phyloP scores from a whole-genome alignment of 148 eudicot species.

The Heliosperma pusillum region DNA sequence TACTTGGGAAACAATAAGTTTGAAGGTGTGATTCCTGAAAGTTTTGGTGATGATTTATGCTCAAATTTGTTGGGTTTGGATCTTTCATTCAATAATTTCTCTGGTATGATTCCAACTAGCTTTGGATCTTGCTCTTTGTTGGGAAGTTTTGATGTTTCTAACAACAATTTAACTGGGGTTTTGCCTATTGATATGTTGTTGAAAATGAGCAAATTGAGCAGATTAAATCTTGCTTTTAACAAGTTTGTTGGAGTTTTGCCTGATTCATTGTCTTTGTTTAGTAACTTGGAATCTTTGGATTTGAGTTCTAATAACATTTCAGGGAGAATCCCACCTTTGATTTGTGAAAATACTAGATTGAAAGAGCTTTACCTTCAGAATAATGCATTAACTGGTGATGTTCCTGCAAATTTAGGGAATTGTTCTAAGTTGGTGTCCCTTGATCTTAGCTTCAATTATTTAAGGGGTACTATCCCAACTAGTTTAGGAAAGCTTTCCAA shows the following conservation, averaged over 20 bases:
- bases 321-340: slow-evolving; percentile 41
- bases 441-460: slow-evolving; percentile 80
- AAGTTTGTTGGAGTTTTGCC: slow-evolving; percentile 56
- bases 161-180: slow-evolving; percentile 73
- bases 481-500: slow-evolving; percentile 58
- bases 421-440: slow-evolving; percentile 60
- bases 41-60: slow-evolving; percentile 47
- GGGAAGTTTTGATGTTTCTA: slow-evolving; percentile 49
- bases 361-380: slow-evolving; percentile 54
- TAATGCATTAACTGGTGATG: slow-evolving; percentile 50
- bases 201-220: slow-evolving; percentile 46
- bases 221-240: slow-evolving; percentile 42
- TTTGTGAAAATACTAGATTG: slow-evolving; percentile 31
- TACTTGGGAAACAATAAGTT: slow-evolving; percentile 47
- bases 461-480: slow-evolving; percentile 53
- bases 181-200: slow-evolving; percentile 61
- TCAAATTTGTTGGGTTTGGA: slow-evolving; percentile 50
- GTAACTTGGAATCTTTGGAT: slow-evolving; percentile 54
- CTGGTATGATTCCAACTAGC: slow-evolving; percentile 62
- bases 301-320: slow-evolving; percentile 62
- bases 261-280: slow-evolving; percentile 39
- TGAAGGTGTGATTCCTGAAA: slow-evolving; percentile 37
- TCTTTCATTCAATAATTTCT: slow-evolving; percentile 56
- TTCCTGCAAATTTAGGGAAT: slow-evolving; percentile 58
- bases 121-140: slow-evolving; percentile 55